Evolutionary conservation across 768 basidiomycete genomes (phyloP).

Genomic region (Lactifluus subvellereus): DNA sequence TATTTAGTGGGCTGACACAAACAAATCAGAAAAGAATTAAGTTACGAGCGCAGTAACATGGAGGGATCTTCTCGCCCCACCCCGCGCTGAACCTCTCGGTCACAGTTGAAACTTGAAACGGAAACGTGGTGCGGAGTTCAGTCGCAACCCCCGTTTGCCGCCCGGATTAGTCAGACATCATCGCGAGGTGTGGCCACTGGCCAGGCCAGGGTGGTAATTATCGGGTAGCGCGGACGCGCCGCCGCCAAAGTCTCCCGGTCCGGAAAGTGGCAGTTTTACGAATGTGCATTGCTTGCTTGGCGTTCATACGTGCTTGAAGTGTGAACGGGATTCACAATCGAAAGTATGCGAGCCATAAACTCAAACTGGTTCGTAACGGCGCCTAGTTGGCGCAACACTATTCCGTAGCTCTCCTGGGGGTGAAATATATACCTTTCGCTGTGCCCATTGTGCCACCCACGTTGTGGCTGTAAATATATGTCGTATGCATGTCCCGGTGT

Average conservation of each 20-base stretch:
- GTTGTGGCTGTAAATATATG: background rate
- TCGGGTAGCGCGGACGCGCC: background rate
- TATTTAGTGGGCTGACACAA: background rate
- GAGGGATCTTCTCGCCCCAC: background rate
- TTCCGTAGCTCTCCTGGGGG: background rate
- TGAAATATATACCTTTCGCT: background rate
- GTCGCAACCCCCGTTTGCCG: background rate
- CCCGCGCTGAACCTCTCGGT: background rate
- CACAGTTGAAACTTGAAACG: background rate
- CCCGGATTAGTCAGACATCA: background rate
- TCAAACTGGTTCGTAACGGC: background rate
- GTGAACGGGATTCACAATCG: background rate
- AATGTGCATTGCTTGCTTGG: background rate
- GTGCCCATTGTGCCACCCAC: background rate
- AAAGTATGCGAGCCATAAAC: background rate
- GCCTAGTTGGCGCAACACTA: background rate
- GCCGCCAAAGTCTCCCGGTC: background rate
- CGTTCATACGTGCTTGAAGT: background rate
- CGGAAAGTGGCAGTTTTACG: background rate
- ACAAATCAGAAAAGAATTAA: background rate
- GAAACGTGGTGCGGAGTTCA: background rate
- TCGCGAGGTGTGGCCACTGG: background rate
- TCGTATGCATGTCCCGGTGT: too few species aligned
- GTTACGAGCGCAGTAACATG: background rate
- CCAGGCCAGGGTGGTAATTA: too few species aligned